These are phyloP conservation scores for Hibiscus trionum DNA, from an alignment of 345 rosid species.

Conservation along the genomic window DNA sequence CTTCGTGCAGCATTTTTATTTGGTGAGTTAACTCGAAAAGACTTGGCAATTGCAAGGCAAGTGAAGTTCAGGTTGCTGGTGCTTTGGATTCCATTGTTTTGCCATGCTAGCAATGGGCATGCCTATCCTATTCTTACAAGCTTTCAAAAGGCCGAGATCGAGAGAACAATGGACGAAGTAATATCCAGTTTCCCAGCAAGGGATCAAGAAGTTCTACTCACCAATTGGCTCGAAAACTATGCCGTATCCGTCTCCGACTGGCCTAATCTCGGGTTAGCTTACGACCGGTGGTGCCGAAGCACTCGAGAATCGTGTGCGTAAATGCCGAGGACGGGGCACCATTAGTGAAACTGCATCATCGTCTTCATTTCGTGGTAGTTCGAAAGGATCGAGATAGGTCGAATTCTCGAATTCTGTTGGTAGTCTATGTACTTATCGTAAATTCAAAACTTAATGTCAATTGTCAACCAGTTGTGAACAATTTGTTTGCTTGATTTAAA, in stretches of 20 bases:
- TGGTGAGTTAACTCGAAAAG: slow-evolving; percentile 37
- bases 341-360: background rate
- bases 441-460: too few relatives aligned
- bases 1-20: slow-evolving; percentile 39
- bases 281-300: slow-evolving; percentile 68
- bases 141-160: slow-evolving; percentile 51
- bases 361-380: background rate
- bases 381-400: too few relatives aligned
- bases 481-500: too few relatives aligned
- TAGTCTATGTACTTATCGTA: too few relatives aligned
- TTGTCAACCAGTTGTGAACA: too few relatives aligned
- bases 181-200: slow-evolving; percentile 41
- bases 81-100: slow-evolving; percentile 55
- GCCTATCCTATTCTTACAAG: slow-evolving; percentile 46
- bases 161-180: slow-evolving; percentile 54
- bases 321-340: background rate
- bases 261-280: slow-evolving; percentile 57
- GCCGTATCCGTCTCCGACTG: slow-evolving; percentile 54
- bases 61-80: slow-evolving; percentile 58
- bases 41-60: slow-evolving; percentile 23
- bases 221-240: slow-evolving; percentile 66
- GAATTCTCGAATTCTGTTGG: too few relatives aligned
- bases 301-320: slow-evolving; percentile 37
- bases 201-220: slow-evolving; percentile 65
- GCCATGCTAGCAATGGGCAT: slow-evolving; percentile 54